A percentile compares a stretch with the other conserved stretches of the same genome.
Conservation (phyloP, 495 filamentous ascomycete species). For the Penicillium cinerascens region DNA sequence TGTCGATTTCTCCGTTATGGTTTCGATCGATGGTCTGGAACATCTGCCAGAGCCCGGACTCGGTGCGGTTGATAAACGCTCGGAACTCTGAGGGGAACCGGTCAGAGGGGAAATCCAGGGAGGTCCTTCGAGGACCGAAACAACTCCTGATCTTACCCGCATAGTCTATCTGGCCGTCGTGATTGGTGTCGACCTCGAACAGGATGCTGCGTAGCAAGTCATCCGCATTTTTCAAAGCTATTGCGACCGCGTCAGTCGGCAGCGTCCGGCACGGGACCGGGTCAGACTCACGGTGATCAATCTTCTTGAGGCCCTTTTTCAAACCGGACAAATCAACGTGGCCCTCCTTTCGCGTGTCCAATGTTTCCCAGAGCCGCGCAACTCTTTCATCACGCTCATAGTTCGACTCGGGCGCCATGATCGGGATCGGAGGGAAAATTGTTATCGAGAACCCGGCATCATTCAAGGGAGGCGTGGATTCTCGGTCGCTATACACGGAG, state of each 20-base stretch:
- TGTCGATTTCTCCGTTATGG: slow-evolving; percentile 83
- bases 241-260: slow-evolving; percentile 27
- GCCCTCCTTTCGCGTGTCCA: slow-evolving; percentile 73
- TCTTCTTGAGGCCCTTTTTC: slow-evolving; percentile 77
- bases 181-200: slow-evolving; percentile 74
- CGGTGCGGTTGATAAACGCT: slow-evolving; percentile 79
- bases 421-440: slow-evolving; percentile 35
- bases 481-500: slow-evolving; percentile 1
- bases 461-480: slow-evolving; percentile 22
- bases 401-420: slow-evolving; percentile 58
- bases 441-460: slow-evolving; percentile 42
- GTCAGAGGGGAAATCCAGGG: slow-evolving; percentile 22
- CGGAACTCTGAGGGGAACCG: slow-evolving; percentile 66
- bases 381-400: slow-evolving; percentile 72
- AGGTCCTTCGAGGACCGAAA: slow-evolving; percentile 2
- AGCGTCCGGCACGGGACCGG: slow-evolving; percentile 23
- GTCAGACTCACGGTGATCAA: slow-evolving; percentile 82
- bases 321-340: slow-evolving; percentile 78
- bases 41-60: slow-evolving; percentile 72
- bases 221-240: slow-evolving; percentile 93
- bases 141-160: slow-evolving; percentile 57
- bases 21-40: slow-evolving; percentile 88
- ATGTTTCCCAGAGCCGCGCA: slow-evolving; percentile 71
- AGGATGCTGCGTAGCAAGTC: slow-evolving; percentile 77
- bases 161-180: slow-evolving; percentile 87